Conservation (phyloP, 345 rosid genomes). For the Gossypium longicalyx region DNA sequence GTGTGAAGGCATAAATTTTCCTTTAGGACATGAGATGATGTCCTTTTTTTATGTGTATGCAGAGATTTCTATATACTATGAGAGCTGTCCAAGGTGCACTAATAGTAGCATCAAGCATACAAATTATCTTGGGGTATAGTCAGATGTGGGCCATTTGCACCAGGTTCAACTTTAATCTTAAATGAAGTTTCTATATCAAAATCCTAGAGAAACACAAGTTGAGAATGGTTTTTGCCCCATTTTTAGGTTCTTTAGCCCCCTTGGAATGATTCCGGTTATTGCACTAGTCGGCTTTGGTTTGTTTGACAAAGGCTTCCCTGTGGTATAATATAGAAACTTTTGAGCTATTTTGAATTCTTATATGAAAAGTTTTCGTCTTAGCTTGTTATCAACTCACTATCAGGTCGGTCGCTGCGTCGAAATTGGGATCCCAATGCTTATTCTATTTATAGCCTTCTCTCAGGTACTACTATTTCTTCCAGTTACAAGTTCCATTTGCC, state of each 20-base stretch:
- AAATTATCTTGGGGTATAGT: slow-evolving; percentile 90
- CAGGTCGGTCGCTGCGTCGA: slow-evolving; percentile 90
- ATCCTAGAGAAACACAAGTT: background rate
- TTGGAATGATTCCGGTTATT: slow-evolving; percentile 97
- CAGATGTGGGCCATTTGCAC: slow-evolving; percentile 95
- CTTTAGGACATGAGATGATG: too few species aligned
- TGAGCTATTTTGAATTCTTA: background rate
- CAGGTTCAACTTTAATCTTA: slow-evolving; percentile 44
- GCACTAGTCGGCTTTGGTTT: slow-evolving; percentile 87
- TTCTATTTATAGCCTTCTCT: slow-evolving; percentile 71
- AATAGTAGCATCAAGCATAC: slow-evolving; percentile 92
- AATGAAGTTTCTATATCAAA: background rate
- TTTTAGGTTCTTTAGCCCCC: slow-evolving; percentile 96
- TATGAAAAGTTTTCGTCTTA: background rate
- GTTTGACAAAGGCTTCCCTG: slow-evolving; percentile 95
- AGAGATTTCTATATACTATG: slow-evolving; percentile 92
- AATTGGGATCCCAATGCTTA: slow-evolving; percentile 88
- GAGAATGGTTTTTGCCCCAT: slow-evolving; percentile 2
- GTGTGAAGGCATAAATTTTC: background rate
- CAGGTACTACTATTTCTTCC: slow-evolving; percentile 46
- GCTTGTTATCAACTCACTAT: slow-evolving; percentile 6
- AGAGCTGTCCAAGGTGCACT: slow-evolving; percentile 98
- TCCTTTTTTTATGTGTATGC: slow-evolving; percentile 10
- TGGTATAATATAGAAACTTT: slow-evolving; percentile 43
- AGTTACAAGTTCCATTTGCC: too few species aligned